Evolutionary conservation across 2,329 filamentous ascomycete species (phyloP).

Genomic region (Exophiala spinifera): DNA sequence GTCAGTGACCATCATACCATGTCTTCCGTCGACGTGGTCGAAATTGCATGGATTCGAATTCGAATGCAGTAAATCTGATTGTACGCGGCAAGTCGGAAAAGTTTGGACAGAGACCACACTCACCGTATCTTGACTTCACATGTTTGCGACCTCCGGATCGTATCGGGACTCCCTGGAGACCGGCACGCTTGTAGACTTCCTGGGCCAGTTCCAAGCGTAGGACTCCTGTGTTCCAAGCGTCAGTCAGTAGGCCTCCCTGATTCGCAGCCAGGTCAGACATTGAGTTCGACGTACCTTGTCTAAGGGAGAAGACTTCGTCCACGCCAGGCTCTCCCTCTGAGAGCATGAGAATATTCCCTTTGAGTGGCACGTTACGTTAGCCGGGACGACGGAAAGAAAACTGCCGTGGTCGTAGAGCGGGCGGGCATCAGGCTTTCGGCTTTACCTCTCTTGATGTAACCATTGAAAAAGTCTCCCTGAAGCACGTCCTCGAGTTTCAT

Average conservation of each 20-base stretch:
- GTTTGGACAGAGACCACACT: conserved; percentile 18
- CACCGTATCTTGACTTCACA: conserved; percentile 72
- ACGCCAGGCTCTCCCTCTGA: conserved; percentile 70
- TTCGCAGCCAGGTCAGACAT: neutral
- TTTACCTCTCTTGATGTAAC: conserved; percentile 77
- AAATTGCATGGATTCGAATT: neutral
- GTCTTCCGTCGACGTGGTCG: too few species aligned
- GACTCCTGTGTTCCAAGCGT: conserved; percentile 54
- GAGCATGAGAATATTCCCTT: conserved; percentile 77
- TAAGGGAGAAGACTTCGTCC: conserved; percentile 70
- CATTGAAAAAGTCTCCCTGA: conserved; percentile 72
- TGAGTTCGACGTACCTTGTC: conserved; percentile 55
- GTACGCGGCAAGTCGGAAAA: too few species aligned
- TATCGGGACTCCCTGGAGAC: conserved; percentile 69
- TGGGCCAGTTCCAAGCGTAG: conserved; percentile 76
- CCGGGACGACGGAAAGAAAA: neutral
- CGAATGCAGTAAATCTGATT: too few species aligned
- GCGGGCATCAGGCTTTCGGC: neutral
- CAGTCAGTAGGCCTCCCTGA: too few species aligned
- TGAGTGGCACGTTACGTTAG: neutral
- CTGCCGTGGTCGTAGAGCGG: neutral
- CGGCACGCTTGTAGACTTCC: conserved; percentile 76
- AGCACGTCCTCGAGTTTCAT: conserved; percentile 72
- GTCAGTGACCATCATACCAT: too few species aligned
- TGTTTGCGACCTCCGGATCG: conserved; percentile 57